Evolutionary conservation across 768 basidiomycete species (phyloP).

Genomic region (Omphalotus guepiniiformis): DNA sequence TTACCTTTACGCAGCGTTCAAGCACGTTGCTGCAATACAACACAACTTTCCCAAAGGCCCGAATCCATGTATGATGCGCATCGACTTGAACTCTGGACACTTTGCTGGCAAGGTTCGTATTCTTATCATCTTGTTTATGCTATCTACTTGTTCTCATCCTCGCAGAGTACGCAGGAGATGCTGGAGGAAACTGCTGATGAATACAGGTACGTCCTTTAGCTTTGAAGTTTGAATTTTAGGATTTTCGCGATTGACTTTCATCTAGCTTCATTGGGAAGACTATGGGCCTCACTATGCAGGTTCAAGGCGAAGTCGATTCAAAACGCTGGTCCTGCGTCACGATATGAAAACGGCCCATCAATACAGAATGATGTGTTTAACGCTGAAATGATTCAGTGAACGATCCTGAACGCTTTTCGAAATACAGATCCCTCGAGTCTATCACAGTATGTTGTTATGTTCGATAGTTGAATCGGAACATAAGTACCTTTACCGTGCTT

Average conservation of each 20-base stretch:
- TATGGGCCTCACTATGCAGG: conserved; percentile 1
- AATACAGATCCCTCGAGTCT: too few relatives aligned
- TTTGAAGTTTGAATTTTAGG: not conserved
- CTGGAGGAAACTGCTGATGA: conserved; percentile 5
- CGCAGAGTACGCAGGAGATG: conserved; percentile 6
- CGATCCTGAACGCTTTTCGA: too few relatives aligned
- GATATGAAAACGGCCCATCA: too few relatives aligned
- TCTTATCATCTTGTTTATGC: not conserved
- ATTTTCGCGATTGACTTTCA: not conserved
- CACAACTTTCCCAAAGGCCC: not conserved
- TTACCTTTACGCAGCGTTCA: not conserved
- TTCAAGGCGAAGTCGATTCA: not conserved
- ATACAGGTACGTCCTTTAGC: not conserved
- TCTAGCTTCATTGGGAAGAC: conserved; percentile 1
- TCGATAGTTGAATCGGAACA: too few relatives aligned
- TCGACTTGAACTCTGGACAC: conserved; percentile 2
- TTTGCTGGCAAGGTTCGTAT: conserved; percentile 3
- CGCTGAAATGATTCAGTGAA: too few relatives aligned
- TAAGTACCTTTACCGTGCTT: too few relatives aligned
- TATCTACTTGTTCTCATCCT: not conserved
- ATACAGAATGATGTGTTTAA: too few relatives aligned
- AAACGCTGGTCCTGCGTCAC: conserved; percentile 3
- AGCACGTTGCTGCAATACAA: conserved; percentile 5
- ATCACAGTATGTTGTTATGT: too few relatives aligned
- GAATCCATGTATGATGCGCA: conserved; percentile 2